Evolutionary conservation across 2,329 filamentous ascomycete species (phyloP).

Genomic region (Aureobasidium sp.): DNA sequence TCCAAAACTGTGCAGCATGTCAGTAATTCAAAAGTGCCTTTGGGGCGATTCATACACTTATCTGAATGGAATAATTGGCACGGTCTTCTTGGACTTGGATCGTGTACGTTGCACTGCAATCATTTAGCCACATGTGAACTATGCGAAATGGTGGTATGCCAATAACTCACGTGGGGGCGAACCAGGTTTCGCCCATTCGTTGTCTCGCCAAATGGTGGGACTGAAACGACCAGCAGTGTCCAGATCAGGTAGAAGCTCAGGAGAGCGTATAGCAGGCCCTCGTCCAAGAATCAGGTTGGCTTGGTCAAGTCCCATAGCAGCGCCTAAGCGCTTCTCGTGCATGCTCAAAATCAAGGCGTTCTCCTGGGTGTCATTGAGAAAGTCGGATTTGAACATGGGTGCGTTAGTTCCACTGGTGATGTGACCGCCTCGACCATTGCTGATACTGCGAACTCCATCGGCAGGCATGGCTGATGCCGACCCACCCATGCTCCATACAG

Average conservation of each 20-base stretch:
- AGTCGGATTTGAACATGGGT: conserved; percentile 53
- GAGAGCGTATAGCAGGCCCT: background rate
- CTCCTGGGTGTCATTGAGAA: conserved; percentile 37
- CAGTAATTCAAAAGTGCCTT: conserved; percentile 22
- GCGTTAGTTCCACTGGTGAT: conserved; percentile 67
- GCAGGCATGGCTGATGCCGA: conserved; percentile 50
- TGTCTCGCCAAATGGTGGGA: conserved; percentile 33
- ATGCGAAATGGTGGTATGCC: background rate
- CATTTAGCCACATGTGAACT: conserved; percentile 19
- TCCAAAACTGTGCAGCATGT: conserved; percentile 64
- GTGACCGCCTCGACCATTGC: conserved; percentile 57
- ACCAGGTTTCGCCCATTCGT: conserved; percentile 31
- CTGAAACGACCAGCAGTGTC: background rate
- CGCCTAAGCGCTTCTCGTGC: conserved; percentile 68
- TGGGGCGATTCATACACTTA: conserved; percentile 38
- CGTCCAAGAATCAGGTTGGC: conserved; percentile 54
- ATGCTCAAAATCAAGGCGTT: conserved; percentile 57
- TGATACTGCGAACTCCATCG: conserved; percentile 32
- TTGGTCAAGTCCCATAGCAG: conserved; percentile 73
- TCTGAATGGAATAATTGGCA: conserved; percentile 74
- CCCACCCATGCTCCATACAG: conserved; percentile 74
- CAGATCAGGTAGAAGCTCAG: background rate
- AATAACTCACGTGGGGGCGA: conserved; percentile 18
- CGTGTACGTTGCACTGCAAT: conserved; percentile 25
- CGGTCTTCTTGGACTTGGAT: conserved; percentile 30